These are phyloP conservation scores for Metarhizium brunneum DNA, from an alignment of 2,329 filamentous ascomycete species.

Conservation along the genomic window DNA sequence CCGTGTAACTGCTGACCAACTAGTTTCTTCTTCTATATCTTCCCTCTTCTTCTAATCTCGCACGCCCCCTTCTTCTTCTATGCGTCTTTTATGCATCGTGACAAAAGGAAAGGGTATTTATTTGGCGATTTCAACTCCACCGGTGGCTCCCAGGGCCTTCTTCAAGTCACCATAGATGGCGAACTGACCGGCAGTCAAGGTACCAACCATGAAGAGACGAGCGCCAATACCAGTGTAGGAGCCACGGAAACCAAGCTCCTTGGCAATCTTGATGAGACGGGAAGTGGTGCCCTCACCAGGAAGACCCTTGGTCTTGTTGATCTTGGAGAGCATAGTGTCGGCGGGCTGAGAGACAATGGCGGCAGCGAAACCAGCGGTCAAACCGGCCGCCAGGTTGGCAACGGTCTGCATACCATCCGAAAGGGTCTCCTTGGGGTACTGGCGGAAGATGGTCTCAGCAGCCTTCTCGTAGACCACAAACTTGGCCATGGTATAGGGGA, in stretches of 20 bases:
- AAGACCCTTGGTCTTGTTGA: slow-evolving; percentile 88
- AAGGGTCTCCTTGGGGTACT: slow-evolving; percentile 61
- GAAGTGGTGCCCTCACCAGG: slow-evolving; percentile 76
- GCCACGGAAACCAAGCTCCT: slow-evolving; percentile 73
- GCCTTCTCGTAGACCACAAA: slow-evolving; percentile 93
- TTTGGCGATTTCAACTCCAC: slow-evolving; percentile 16
- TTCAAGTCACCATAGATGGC: slow-evolving; percentile 77
- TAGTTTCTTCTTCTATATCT: neutral
- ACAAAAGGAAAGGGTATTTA: slow-evolving; percentile 6
- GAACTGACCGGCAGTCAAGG: slow-evolving; percentile 72
- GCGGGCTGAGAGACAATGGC: slow-evolving; percentile 82
- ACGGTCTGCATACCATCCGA: slow-evolving; percentile 63
- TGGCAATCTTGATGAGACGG: slow-evolving; percentile 79
- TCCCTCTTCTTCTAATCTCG: neutral
- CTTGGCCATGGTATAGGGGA: slow-evolving; percentile 92
- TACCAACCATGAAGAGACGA: slow-evolving; percentile 55
- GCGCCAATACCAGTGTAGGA: slow-evolving; percentile 76
- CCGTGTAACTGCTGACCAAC: neutral
- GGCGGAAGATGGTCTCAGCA: slow-evolving; percentile 60
- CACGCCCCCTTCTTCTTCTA: neutral
- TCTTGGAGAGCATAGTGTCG: slow-evolving; percentile 91
- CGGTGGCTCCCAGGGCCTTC: slow-evolving; percentile 39
- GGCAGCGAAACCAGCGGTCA: slow-evolving; percentile 64
- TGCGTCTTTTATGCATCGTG: neutral
- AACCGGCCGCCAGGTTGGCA: slow-evolving; percentile 61